Evolutionary conservation across 306 rosid species (phyloP).

Genomic region (Erythrophleum fordii): DNA sequence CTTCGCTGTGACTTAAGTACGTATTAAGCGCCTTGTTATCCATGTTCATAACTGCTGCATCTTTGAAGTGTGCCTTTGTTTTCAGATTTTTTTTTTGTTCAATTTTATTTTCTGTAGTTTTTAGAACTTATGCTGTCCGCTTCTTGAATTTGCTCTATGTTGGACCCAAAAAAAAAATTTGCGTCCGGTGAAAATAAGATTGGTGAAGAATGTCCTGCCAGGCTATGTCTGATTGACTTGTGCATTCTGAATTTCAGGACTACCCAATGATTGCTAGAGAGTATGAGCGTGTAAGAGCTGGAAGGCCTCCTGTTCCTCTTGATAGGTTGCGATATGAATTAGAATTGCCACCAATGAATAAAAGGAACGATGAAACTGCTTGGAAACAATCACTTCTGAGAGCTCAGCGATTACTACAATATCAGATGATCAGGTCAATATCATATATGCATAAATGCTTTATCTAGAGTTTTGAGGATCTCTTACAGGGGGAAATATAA

Average conservation of each 20-base stretch:
- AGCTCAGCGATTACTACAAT: constrained; percentile 76
- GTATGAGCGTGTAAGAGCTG: constrained; percentile 91
- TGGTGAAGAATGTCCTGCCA: constrained; percentile 14
- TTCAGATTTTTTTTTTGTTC: background rate
- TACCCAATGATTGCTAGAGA: constrained; percentile 91
- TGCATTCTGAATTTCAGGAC: constrained; percentile 51
- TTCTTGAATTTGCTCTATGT: background rate
- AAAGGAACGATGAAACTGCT: constrained; percentile 83
- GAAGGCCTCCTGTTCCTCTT: constrained; percentile 78
- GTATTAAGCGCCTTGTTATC: background rate
- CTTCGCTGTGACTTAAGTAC: background rate
- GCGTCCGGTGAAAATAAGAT: too few relatives aligned
- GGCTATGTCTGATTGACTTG: constrained; percentile 4
- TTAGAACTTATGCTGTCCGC: background rate
- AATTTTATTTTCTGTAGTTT: background rate
- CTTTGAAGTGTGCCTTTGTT: background rate
- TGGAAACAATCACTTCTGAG: constrained; percentile 82
- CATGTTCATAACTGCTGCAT: background rate
- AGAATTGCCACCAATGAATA: constrained; percentile 61
- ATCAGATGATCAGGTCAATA: constrained; percentile 67
- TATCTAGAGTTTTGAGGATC: background rate
- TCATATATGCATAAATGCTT: background rate
- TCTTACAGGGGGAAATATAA: background rate
- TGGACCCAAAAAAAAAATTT: background rate
- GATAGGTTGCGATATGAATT: constrained; percentile 73